phyloP scores from a whole-genome alignment of 768 basidiomycete genomes.

The Mycena maculata region DNA sequence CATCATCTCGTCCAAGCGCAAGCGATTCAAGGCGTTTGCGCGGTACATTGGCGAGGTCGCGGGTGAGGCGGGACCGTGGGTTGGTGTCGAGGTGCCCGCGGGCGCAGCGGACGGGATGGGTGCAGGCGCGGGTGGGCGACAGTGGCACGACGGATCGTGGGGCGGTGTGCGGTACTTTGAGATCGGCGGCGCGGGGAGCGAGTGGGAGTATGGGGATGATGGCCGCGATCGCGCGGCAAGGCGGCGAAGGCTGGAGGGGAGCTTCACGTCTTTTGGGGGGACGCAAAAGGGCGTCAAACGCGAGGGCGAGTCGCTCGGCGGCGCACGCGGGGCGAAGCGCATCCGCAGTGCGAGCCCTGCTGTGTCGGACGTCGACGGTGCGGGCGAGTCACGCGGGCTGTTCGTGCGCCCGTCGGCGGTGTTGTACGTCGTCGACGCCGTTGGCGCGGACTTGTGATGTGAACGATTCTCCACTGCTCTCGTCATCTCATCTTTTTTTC shows the following conservation, averaged over 20 bases:
- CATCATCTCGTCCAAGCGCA: conserved; percentile 85
- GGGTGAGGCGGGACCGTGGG: conserved; percentile 88
- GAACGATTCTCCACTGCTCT: not conserved
- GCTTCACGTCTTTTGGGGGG: conserved; percentile 43
- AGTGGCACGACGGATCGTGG: conserved; percentile 89
- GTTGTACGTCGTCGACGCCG: conserved; percentile 87
- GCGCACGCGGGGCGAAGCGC: conserved; percentile 70
- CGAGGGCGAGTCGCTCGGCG: conserved; percentile 58
- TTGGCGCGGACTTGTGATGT: conserved; percentile 67
- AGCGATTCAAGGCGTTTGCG: conserved; percentile 87
- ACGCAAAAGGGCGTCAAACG: conserved; percentile 44
- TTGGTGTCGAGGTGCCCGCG: conserved; percentile 90
- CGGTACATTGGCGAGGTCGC: conserved; percentile 89
- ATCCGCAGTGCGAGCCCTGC: conserved; percentile 81
- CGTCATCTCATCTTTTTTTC: conserved; percentile 12
- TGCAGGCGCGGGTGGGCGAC: conserved; percentile 68
- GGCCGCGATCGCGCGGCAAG: conserved; percentile 52
- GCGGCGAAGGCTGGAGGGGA: conserved; percentile 55
- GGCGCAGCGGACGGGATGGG: conserved; percentile 40
- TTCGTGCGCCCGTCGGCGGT: conserved; percentile 91
- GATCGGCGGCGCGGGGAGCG: conserved; percentile 65
- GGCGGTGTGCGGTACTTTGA: conserved; percentile 88
- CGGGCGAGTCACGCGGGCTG: conserved; percentile 74
- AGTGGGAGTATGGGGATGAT: conserved; percentile 75
- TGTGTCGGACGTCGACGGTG: conserved; percentile 60